Conservation (phyloP, 1,139 yeast genomes). For the Lodderomyces orthopsilosis region DNA sequence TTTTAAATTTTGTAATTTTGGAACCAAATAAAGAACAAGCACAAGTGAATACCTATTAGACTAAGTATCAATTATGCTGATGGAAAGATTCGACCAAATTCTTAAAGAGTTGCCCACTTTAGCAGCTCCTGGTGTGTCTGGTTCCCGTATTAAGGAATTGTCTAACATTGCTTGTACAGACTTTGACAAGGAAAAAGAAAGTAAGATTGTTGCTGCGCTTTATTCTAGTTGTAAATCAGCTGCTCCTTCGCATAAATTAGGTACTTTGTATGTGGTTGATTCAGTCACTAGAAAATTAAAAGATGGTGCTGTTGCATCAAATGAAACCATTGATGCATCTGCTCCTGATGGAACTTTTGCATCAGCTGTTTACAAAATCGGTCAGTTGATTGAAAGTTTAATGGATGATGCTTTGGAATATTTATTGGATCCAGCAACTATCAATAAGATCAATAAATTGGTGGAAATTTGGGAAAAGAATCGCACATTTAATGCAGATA, state of each 20-base stretch:
- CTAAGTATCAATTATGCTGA: conserved; percentile 5
- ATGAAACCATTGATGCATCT: conserved; percentile 40
- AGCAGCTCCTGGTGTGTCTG: conserved; percentile 93
- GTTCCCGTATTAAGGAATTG: conserved; percentile 85
- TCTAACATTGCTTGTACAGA: conserved; percentile 76
- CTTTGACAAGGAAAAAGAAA: conserved; percentile 46
- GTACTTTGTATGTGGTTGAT: conserved; percentile 87
- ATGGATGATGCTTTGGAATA: conserved; percentile 59
- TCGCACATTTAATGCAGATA: conserved; percentile 63
- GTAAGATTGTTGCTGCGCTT: conserved; percentile 56
- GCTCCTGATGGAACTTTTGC: conserved; percentile 74
- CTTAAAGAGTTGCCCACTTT: conserved; percentile 71
- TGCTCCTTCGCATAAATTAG: conserved; percentile 82
- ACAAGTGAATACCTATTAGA: no score
- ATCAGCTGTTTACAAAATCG: conserved; percentile 64
- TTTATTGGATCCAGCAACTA: conserved; percentile 49
- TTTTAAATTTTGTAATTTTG: not conserved
- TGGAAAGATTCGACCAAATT: conserved; percentile 66
- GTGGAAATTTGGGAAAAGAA: conserved; percentile 93
- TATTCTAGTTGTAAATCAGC: conserved; percentile 70
- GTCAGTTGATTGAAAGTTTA: conserved; percentile 56
- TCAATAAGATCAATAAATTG: conserved; percentile 74
- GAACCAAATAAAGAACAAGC: not conserved
- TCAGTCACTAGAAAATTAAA: conserved; percentile 84
- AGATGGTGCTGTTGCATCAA: conserved; percentile 64